Evolutionary conservation across 225 moss, liverwort and hornwort genomes (phyloP).

Genomic region (Straminergon stramineum): DNA sequence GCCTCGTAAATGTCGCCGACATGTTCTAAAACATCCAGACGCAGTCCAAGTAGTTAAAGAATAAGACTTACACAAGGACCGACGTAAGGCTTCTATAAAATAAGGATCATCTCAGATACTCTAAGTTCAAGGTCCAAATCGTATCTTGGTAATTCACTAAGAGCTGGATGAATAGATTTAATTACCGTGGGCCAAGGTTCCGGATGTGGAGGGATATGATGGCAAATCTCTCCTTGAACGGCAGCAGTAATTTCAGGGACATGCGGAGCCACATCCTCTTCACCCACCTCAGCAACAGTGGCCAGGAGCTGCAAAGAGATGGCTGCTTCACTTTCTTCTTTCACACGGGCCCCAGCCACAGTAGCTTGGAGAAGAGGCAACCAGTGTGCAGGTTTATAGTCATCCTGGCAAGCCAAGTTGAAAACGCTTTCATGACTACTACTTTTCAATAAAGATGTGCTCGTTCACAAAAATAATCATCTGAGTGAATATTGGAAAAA

Average conservation of each 20-base stretch:
- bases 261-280: conserved; percentile 85
- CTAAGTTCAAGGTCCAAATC: neutral
- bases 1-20: neutral
- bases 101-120: neutral
- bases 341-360: conserved; percentile 68
- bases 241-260: conserved; percentile 85
- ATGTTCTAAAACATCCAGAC: neutral
- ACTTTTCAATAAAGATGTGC: neutral
- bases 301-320: conserved; percentile 80
- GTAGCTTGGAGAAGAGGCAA: conserved; percentile 91
- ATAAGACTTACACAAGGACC: neutral
- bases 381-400: conserved; percentile 80
- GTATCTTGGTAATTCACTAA: neutral
- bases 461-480: neutral
- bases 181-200: conserved; percentile 95
- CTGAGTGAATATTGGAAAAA: neutral
- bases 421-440: neutral
- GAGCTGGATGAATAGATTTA: neutral
- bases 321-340: conserved; percentile 82
- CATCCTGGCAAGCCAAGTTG: conserved; percentile 48
- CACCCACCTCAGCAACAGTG: conserved; percentile 89
- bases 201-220: conserved; percentile 84
- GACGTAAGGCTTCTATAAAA: neutral
- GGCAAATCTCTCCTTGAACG: conserved; percentile 68
- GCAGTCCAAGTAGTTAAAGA: neutral